phyloP scores from a whole-genome alignment of 495 filamentous ascomycete genomes.

The Durotheca rogersii region DNA sequence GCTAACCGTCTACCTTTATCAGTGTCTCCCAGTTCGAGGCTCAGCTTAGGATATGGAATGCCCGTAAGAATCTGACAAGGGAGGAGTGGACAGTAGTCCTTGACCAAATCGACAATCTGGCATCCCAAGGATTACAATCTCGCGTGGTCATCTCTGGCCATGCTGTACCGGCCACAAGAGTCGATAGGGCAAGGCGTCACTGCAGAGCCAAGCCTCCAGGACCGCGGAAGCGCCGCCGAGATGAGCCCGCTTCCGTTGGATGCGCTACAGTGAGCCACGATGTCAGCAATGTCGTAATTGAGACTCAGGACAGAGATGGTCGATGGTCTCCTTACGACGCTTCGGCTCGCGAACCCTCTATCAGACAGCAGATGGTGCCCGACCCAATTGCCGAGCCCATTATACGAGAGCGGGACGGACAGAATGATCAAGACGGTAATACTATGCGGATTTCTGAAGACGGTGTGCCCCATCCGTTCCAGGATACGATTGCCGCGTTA shows the following conservation, averaged over 20 bases:
- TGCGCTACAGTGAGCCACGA: neutral
- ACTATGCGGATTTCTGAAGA: no score
- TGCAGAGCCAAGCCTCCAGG: neutral
- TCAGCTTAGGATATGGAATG: conserved; percentile 19
- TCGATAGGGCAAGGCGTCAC: conserved; percentile 14
- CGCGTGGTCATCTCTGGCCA: conserved; percentile 23
- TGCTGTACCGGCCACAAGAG: conserved; percentile 2
- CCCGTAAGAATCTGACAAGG: conserved; percentile 25
- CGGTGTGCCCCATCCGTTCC: no score
- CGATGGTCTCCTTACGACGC: conserved; percentile 6
- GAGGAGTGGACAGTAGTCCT: conserved; percentile 22
- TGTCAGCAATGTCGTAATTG: conserved; percentile 4
- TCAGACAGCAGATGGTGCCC: neutral
- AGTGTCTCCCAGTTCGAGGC: conserved; percentile 21
- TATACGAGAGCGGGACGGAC: neutral
- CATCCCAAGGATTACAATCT: neutral
- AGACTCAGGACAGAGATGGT: conserved; percentile 4
- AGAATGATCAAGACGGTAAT: no score
- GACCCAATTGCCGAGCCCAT: neutral
- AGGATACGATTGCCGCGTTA: no score
- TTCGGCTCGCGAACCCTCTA: neutral
- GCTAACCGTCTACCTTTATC: no score
- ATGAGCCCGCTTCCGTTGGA: neutral
- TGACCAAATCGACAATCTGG: conserved; percentile 13
- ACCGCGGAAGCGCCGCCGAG: conserved; percentile 2